Base-by-base conservation (phyloP, 148 eudicot species). In the Euryodendron excelsum region DNA sequence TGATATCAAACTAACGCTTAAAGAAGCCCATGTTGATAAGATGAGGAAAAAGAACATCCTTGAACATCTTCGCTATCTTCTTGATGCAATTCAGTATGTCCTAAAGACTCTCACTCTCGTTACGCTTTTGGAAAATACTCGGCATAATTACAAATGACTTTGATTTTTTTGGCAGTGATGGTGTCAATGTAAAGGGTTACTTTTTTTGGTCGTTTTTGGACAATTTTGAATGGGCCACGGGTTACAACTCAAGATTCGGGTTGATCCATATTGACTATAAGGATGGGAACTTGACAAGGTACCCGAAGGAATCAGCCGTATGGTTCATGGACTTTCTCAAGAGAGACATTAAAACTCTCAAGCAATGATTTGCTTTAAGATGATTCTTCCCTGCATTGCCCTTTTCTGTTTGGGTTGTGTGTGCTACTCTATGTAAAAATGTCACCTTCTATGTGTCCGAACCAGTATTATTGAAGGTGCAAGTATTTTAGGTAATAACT, bases 301-400 rank as follows among this genome's bases (percentile, higher is more conserved):
- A 61, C 20, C 77, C 52, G 0, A 79, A 79, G 59, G 34, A 39
- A 33, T 79, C 72, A 14, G 81, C 37, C 2, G 2, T 72, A 2
- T 79, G 77, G 77, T 62, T 44, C 63, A 31, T 64, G 45, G 72
- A 79, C 18, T 72, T 79, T 9, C 77, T 74, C 36, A 62, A 62
- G 2, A 17, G 8, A 41, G 45, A 41, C 9, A 9, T 9, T 41
- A 41, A 41, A 41, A 41, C 45, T 41, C 45, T 41, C 45, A 0
- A 41, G 7, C 45, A 41, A 41, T 41, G 7, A 41, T 41, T n/a
- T n/a, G n/a, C n/a, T n/a, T n/a, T n/a, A n/a, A n/a, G n/a, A n/a
- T n/a, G n/a, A n/a, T n/a, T n/a, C n/a, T n/a, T n/a, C n/a, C n/a
- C n/a, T n/a, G n/a, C n/a, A n/a, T n/a, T n/a, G n/a, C n/a, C n/a